Percentiles rank a stretch among this genome's conserved stretches.
phyloP scores from a whole-genome alignment of 371 early-diverging fungal species.

The Haplosporangium sp. region DNA sequence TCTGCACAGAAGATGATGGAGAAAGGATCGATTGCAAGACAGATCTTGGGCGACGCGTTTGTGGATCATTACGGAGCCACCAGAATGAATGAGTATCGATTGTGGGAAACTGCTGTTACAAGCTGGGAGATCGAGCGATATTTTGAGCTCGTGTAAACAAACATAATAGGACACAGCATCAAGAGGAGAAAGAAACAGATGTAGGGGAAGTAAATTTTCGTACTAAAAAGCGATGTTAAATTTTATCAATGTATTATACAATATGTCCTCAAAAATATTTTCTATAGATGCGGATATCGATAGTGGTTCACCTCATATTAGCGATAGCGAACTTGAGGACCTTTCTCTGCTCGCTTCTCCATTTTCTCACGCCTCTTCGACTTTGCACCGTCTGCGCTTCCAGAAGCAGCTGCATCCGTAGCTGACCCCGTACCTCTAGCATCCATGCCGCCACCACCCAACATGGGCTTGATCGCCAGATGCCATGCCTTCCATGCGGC shows the following conservation, averaged over 20 bases:
- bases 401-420: conserved; percentile 30
- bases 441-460: conserved; percentile 34
- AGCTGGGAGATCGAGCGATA: conserved; percentile 82
- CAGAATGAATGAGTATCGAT: conserved; percentile 76
- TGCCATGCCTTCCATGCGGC: conserved; percentile 68
- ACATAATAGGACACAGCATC: neutral
- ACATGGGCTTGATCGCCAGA: conserved; percentile 65
- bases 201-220: neutral
- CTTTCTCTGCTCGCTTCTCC: conserved; percentile 68
- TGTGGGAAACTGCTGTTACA: conserved; percentile 82
- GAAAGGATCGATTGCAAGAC: conserved; percentile 75
- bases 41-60: conserved; percentile 83
- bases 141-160: conserved; percentile 68
- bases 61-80: conserved; percentile 83
- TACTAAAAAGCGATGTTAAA: neutral
- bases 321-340: conserved; percentile 42
- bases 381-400: conserved; percentile 42
- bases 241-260: neutral
- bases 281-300: neutral
- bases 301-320: neutral
- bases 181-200: neutral
- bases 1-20: conserved; percentile 73
- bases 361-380: conserved; percentile 74
- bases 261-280: neutral
- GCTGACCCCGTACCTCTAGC: conserved; percentile 22